A percentile compares a stretch with the other conserved stretches of the same genome.
Evolutionary conservation across 2,329 filamentous ascomycete genomes (phyloP).

Genomic region (Pseudonectria buxi): DNA sequence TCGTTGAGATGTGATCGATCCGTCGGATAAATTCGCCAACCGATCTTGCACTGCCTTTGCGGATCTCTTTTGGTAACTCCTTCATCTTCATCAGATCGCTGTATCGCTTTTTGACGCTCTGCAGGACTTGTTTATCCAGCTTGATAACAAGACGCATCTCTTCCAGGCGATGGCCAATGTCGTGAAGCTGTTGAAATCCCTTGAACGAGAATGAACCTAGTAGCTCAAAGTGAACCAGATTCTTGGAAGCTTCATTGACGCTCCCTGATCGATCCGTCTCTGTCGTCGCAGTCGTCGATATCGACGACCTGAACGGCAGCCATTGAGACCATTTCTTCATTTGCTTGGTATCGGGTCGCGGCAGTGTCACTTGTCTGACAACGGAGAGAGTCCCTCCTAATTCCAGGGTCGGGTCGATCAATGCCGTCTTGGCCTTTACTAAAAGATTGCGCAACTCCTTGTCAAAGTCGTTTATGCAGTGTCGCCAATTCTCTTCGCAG

Average conservation of each 20-base stretch:
- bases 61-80: background rate
- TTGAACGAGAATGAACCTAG: conserved; percentile 7
- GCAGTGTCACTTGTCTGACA: too few relatives aligned
- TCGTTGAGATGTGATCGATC: conserved; percentile 5
- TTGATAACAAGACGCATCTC: conserved; percentile 5
- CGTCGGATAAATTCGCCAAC: conserved; percentile 1
- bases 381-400: too few relatives aligned
- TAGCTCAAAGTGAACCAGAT: background rate
- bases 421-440: conserved; percentile 5
- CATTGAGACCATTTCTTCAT: too few relatives aligned
- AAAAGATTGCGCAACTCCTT: conserved; percentile 1
- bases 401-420: background rate
- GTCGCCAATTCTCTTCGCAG: conserved; percentile 9
- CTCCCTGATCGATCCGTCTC: too few relatives aligned
- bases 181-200: conserved; percentile 4
- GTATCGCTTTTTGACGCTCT: conserved; percentile 7
- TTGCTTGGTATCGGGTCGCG: too few relatives aligned
- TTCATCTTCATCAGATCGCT: background rate
- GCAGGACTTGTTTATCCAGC: conserved; percentile 4
- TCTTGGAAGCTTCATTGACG: background rate
- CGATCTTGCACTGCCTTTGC: background rate
- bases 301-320: too few relatives aligned
- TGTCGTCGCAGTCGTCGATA: too few relatives aligned
- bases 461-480: conserved; percentile 8
- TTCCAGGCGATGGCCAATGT: conserved; percentile 3